phyloP scores from a whole-genome alignment of 2,329 filamentous ascomycete genomes.

The Ophiocordyceps camponoti-saundersi region DNA sequence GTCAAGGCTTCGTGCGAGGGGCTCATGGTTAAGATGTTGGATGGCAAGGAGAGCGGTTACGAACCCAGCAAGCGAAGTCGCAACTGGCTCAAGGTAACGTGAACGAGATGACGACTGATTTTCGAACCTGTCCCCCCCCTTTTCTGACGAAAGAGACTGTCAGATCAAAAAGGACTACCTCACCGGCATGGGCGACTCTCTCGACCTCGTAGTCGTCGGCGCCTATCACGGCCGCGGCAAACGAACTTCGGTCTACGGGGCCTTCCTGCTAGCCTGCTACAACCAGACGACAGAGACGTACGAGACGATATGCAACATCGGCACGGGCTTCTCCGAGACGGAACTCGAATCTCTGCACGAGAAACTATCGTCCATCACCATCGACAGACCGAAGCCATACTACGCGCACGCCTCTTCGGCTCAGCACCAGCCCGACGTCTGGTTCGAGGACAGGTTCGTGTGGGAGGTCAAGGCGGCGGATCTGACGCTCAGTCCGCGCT shows the following conservation, averaged over 20 bases:
- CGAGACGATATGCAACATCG: constrained; percentile 96
- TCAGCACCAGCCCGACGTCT: constrained; percentile 94
- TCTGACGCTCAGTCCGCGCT: constrained; percentile 78
- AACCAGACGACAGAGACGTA: constrained; percentile 66
- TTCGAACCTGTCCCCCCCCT: not conserved
- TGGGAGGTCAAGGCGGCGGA: constrained; percentile 98
- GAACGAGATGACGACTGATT: constrained; percentile 3
- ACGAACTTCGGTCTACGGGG: constrained; percentile 86
- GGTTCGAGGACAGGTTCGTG: constrained; percentile 88
- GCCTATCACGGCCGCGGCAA: constrained; percentile 93
- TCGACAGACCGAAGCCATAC: constrained; percentile 85
- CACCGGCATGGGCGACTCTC: constrained; percentile 78
- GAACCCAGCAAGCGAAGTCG: constrained; percentile 91
- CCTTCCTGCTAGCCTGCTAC: constrained; percentile 89
- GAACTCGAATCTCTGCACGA: constrained; percentile 75
- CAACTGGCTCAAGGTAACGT: constrained; percentile 82
- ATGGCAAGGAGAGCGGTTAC: constrained; percentile 82
- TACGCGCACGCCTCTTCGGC: constrained; percentile 71
- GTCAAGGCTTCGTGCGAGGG: constrained; percentile 94
- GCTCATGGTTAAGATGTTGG: constrained; percentile 98
- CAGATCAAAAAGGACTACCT: constrained; percentile 98
- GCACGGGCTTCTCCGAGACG: constrained; percentile 91
- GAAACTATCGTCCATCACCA: constrained; percentile 58
- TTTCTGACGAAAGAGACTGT: not conserved
- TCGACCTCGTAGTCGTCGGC: constrained; percentile 88